phyloP scores from a whole-genome alignment of 495 filamentous ascomycete genomes.

The Hypoxylon rickii region DNA sequence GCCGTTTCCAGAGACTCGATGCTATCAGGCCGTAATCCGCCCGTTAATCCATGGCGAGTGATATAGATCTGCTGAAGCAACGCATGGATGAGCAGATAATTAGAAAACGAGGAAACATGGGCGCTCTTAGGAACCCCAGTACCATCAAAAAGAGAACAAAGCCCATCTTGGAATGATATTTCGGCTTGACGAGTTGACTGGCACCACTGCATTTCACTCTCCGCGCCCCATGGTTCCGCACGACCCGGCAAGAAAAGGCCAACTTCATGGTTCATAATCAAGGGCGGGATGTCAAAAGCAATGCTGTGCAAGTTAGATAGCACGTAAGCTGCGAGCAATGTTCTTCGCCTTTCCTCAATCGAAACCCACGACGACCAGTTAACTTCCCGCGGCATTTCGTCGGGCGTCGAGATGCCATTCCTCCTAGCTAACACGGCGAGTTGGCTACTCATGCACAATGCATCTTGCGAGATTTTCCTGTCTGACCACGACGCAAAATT shows the following conservation, averaged over 20 bases:
- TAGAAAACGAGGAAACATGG: slow-evolving; percentile 54
- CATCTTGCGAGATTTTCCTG: slow-evolving; percentile 54
- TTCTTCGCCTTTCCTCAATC: slow-evolving; percentile 54
- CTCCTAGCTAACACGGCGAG: slow-evolving; percentile 55
- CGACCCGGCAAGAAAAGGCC: slow-evolving; percentile 56
- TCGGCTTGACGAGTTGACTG: slow-evolving; percentile 38
- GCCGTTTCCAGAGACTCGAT: slow-evolving; percentile 30
- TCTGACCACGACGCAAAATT: slow-evolving; percentile 61
- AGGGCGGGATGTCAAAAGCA: slow-evolving; percentile 59
- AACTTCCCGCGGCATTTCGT: slow-evolving; percentile 34
- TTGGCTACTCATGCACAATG: slow-evolving; percentile 55
- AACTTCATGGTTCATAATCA: slow-evolving; percentile 56
- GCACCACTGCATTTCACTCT: slow-evolving; percentile 52
- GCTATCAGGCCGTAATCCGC: slow-evolving; percentile 40
- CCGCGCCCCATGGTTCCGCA: slow-evolving; percentile 58
- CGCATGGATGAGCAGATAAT: slow-evolving; percentile 60
- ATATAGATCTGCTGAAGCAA: slow-evolving; percentile 61
- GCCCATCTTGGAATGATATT: slow-evolving; percentile 53
- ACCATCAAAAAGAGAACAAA: slow-evolving; percentile 48
- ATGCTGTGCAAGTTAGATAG: slow-evolving; percentile 61
- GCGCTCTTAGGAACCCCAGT: slow-evolving; percentile 37
- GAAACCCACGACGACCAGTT: slow-evolving; percentile 58
- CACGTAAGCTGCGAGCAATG: slow-evolving; percentile 58
- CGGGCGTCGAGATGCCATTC: slow-evolving; percentile 49
- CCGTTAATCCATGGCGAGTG: slow-evolving; percentile 37